Evolutionary conservation across 768 basidiomycete species (phyloP).

Genomic region (Clathrus columnatus): DNA sequence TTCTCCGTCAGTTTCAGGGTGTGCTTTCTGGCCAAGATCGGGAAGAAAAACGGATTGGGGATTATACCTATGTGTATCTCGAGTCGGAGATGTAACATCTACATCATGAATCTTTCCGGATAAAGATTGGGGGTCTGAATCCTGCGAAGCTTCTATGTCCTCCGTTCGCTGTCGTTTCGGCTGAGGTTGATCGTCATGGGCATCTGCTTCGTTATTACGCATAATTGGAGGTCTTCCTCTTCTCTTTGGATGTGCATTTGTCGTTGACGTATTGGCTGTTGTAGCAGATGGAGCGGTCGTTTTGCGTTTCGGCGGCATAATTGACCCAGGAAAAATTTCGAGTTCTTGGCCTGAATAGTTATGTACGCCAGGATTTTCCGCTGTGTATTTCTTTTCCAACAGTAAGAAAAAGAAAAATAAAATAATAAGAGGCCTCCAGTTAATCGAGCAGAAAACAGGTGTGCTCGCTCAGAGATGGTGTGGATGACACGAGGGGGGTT

Average conservation of each 20-base stretch:
- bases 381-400: neutral
- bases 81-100: neutral
- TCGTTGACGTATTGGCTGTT: neutral
- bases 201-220: neutral
- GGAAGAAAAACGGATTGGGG: neutral
- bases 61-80: neutral
- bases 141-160: neutral
- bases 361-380: neutral
- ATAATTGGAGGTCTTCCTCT: neutral
- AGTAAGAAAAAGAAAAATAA: neutral
- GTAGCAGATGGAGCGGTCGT: neutral
- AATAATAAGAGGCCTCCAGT: neutral
- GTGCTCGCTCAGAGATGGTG: neutral
- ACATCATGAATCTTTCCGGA: neutral
- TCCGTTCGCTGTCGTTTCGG: constrained; percentile 1
- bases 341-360: too few relatives aligned
- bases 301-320: constrained; percentile 10
- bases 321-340: neutral
- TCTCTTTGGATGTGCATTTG: neutral
- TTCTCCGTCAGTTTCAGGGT: neutral
- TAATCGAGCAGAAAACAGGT: neutral
- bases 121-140: neutral
- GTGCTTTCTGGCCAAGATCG: neutral
- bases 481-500: constrained; percentile 11
- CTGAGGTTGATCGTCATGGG: neutral